Evolutionary conservation across 306 rosid species (phyloP).

Genomic region (Casuarina cunninghamiana): DNA sequence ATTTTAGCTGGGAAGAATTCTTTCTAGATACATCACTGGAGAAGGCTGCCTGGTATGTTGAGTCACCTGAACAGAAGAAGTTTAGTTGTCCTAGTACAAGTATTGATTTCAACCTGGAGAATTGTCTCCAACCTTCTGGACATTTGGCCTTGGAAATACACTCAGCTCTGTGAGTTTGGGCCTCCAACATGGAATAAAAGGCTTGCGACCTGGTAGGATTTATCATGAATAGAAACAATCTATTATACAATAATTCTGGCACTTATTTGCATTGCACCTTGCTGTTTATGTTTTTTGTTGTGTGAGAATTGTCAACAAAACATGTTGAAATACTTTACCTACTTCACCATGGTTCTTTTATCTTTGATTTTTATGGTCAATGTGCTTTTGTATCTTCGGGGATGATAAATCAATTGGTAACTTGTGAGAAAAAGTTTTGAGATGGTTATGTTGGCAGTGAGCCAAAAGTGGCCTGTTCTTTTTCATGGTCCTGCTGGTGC

Average conservation of each 20-base stretch:
- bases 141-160: conserved; percentile 24
- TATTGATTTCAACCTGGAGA: conserved; percentile 37
- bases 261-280: not conserved
- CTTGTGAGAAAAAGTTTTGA: conserved; percentile 64
- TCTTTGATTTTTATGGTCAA: conserved; percentile 7
- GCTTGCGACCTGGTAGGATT: conserved; percentile 42
- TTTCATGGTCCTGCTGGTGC: conserved; percentile 79
- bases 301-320: not conserved
- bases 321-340: not conserved
- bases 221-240: conserved; percentile 15
- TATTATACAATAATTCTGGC: not conserved
- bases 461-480: conserved; percentile 91
- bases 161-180: conserved; percentile 37
- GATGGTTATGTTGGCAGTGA: conserved; percentile 64
- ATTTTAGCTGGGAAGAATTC: conserved; percentile 83
- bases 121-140: conserved; percentile 45
- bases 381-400: conserved; percentile 44
- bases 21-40: conserved; percentile 73
- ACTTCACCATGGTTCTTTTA: conserved; percentile 23
- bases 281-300: not conserved
- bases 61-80: conserved; percentile 32
- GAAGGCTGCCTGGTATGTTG: conserved; percentile 58
- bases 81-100: conserved; percentile 29
- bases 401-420: conserved; percentile 30
- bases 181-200: conserved; percentile 52